A percentile compares a stretch with the other conserved stretches of the same genome.
Evolutionary conservation across 768 basidiomycete species (phyloP).

Genomic region (Tubosaeta sp.): DNA sequence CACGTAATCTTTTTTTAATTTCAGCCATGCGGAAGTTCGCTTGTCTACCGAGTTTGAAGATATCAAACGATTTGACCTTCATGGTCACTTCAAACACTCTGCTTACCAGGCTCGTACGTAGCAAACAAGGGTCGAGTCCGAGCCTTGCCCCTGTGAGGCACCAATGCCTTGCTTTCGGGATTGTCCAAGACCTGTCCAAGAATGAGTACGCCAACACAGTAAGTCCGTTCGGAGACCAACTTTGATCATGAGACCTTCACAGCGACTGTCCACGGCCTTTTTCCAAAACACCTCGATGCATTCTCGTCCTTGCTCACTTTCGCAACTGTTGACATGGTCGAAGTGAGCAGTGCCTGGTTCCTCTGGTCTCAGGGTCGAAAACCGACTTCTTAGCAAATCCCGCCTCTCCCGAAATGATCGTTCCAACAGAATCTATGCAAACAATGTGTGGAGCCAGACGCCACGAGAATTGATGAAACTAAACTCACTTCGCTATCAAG

Average conservation of each 20-base stretch:
- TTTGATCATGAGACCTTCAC: conserved; percentile 95
- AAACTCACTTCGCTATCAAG: conserved; percentile 69
- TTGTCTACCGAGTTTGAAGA: conserved; percentile 49
- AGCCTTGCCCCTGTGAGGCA: conserved; percentile 33
- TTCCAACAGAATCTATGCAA: conserved; percentile 57
- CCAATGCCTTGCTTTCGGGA: conserved; percentile 36
- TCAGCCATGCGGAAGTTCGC: conserved; percentile 82
- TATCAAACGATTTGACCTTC: not conserved
- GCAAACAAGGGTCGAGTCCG: conserved; percentile 71
- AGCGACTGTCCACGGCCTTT: conserved; percentile 67
- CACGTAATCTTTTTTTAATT: conserved; percentile 92
- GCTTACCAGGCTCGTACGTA: conserved; percentile 74
- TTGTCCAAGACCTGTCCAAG: conserved; percentile 59
- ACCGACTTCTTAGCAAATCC: conserved; percentile 54
- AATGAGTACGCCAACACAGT: not conserved
- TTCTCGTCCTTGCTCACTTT: conserved; percentile 58
- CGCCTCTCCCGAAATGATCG: conserved; percentile 70
- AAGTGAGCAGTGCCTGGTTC: conserved; percentile 54
- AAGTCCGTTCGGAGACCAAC: conserved; percentile 31
- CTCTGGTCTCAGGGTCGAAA: conserved; percentile 49
- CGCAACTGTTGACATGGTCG: conserved; percentile 68
- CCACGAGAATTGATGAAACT: not conserved
- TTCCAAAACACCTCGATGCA: conserved; percentile 73
- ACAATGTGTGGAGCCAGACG: not conserved
- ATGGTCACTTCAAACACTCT: not conserved